These are phyloP conservation scores for Aspergillus indologenus DNA, from an alignment of 495 filamentous ascomycete genomes.

Conservation along the genomic window DNA sequence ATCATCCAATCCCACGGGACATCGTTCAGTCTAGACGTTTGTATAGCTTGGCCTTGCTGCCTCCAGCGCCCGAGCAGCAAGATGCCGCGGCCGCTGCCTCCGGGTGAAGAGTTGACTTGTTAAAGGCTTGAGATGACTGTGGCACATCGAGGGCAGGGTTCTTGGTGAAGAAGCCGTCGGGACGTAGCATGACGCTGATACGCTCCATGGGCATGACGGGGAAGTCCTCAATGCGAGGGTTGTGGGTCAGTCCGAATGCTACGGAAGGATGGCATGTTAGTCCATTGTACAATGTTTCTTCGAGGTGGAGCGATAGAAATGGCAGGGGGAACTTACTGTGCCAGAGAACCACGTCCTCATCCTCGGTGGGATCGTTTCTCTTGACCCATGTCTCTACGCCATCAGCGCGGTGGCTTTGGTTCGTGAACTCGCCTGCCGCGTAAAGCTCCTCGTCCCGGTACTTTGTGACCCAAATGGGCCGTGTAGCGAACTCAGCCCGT, in stretches of 20 bases:
- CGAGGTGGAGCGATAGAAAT: not conserved
- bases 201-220: conserved; percentile 62
- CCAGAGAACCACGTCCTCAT: conserved; percentile 58
- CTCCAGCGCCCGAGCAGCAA: conserved; percentile 27
- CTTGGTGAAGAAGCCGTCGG: conserved; percentile 69
- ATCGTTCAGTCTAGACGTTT: conserved; percentile 32
- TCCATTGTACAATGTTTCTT: not conserved
- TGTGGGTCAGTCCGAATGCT: conserved; percentile 62
- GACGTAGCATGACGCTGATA: conserved; percentile 66
- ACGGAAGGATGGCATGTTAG: conserved; percentile 8
- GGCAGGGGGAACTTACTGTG: conserved; percentile 47
- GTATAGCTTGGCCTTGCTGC: conserved; percentile 36
- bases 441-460: conserved; percentile 78
- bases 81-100: conserved; percentile 18
- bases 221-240: conserved; percentile 59
- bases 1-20: not conserved
- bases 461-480: conserved; percentile 76
- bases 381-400: conserved; percentile 55
- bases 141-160: conserved; percentile 78
- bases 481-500: conserved; percentile 79
- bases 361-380: conserved; percentile 48
- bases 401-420: conserved; percentile 67
- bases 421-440: conserved; percentile 82
- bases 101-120: conserved; percentile 39
- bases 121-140: conserved; percentile 40